Conservation (phyloP, 371 early-diverging fungal species). For the Syncephalastrum sp. region DNA sequence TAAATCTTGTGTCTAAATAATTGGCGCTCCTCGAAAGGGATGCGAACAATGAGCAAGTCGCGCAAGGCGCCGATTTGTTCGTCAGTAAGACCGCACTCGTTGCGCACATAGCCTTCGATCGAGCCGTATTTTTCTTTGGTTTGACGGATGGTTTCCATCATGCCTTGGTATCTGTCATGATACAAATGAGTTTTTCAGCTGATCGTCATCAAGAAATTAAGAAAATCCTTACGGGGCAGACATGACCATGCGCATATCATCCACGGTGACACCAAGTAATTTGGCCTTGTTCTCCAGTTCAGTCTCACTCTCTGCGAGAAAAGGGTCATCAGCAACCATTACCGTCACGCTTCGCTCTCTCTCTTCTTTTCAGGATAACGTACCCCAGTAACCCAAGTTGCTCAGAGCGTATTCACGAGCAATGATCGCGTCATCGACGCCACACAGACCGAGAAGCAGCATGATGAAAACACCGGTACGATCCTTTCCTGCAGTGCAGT, state of each 20-base stretch:
- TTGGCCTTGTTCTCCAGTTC: conserved; percentile 38
- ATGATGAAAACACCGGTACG: conserved; percentile 82
- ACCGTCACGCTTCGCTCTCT: neutral
- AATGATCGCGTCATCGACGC: conserved; percentile 74
- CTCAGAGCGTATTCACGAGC: conserved; percentile 75
- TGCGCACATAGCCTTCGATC: conserved; percentile 28
- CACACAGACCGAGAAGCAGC: conserved; percentile 69
- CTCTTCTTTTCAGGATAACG: neutral
- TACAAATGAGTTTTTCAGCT: conserved; percentile 1
- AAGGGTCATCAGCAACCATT: neutral
- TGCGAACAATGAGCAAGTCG: conserved; percentile 42
- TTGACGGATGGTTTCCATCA: conserved; percentile 41
- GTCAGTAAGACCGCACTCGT: conserved; percentile 31
- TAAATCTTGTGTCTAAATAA: conserved; percentile 33
- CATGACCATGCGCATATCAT: conserved; percentile 43
- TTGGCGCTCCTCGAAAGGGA: conserved; percentile 46
- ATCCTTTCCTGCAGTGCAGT: conserved; percentile 91
- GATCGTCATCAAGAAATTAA: neutral
- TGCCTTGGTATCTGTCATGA: conserved; percentile 31
- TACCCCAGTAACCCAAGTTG: conserved; percentile 52
- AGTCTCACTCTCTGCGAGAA: conserved; percentile 25
- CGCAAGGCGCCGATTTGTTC: conserved; percentile 34
- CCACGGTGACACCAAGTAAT: conserved; percentile 26
- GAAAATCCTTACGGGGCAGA: conserved; percentile 44
- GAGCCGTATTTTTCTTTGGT: conserved; percentile 31